A percentile compares a stretch with the other conserved stretches of the same genome.
phyloP scores from a whole-genome alignment of 2,329 filamentous ascomycete genomes.

The Penicillium palitans region DNA sequence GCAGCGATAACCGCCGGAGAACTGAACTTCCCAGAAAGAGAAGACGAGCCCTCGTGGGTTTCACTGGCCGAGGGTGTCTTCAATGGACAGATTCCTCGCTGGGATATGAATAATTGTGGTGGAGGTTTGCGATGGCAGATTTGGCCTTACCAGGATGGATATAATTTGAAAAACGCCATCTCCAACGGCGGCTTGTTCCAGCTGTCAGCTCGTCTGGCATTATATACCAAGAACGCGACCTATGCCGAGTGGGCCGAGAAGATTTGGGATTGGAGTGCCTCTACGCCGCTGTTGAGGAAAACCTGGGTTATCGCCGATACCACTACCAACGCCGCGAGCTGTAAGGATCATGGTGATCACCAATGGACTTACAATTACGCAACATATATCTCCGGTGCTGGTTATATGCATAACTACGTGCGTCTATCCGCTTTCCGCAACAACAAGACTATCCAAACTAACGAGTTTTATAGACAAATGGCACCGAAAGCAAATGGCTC shows the following conservation, averaged over 20 bases:
- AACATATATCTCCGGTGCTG: conserved; percentile 58
- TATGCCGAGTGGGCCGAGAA: conserved; percentile 63
- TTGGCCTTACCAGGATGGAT: conserved; percentile 70
- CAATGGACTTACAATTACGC: conserved; percentile 68
- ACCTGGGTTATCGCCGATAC: conserved; percentile 64
- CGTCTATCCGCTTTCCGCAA: not conserved
- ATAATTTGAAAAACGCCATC: conserved; percentile 77
- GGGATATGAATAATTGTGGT: conserved; percentile 64
- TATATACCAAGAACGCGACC: conserved; percentile 61
- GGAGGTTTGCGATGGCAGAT: conserved; percentile 81
- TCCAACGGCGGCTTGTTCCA: conserved; percentile 79
- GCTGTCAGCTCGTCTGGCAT: conserved; percentile 69
- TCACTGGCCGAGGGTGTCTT: conserved; percentile 68
- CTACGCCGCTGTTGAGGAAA: conserved; percentile 59
- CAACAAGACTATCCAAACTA: conserved; percentile 28
- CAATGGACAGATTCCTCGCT: conserved; percentile 65
- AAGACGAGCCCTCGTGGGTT: conserved; percentile 37
- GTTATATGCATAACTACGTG: conserved; percentile 63
- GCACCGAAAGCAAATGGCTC: conserved; percentile 53
- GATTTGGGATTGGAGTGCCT: conserved; percentile 61
- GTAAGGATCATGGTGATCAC: conserved; percentile 60
- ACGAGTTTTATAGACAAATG: conserved; percentile 45
- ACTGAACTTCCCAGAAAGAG: conserved; percentile 60
- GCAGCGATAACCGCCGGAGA: conserved; percentile 66
- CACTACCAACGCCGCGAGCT: conserved; percentile 57